phyloP scores from a whole-genome alignment of 768 basidiomycete species.

The Macrolepiota albuminosa region DNA sequence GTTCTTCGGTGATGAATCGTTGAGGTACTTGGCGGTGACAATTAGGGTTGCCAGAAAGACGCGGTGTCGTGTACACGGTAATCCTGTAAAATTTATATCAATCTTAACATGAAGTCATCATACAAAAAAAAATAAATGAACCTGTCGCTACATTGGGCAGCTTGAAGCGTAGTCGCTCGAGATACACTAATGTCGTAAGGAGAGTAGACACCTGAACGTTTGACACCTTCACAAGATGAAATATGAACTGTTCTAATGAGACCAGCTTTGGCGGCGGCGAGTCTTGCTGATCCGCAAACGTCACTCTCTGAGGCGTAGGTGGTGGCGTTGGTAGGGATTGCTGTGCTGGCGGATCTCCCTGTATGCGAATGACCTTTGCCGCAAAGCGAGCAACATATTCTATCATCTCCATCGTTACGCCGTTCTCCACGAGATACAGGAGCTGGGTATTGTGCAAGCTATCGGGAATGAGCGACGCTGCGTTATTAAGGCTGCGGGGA shows the following conservation, averaged over 20 bases:
- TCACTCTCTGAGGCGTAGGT: constrained; percentile 52
- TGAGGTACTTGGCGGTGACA: constrained; percentile 94
- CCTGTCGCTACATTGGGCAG: constrained; percentile 84
- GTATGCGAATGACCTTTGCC: constrained; percentile 68
- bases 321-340: constrained; percentile 61
- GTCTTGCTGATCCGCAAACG: constrained; percentile 28
- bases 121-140: constrained; percentile 29
- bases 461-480: constrained; percentile 78
- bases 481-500: constrained; percentile 40
- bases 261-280: constrained; percentile 34
- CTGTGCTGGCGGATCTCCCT: constrained; percentile 40
- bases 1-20: constrained; percentile 96
- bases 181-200: constrained; percentile 86
- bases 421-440: constrained; percentile 70
- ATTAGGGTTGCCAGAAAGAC: constrained; percentile 96
- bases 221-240: constrained; percentile 69
- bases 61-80: constrained; percentile 90
- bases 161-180: constrained; percentile 79
- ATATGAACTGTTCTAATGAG: constrained; percentile 80
- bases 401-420: constrained; percentile 84
- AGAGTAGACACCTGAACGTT: constrained; percentile 91
- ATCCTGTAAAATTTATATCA: constrained; percentile 38
- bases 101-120: not conserved
- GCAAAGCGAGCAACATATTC: constrained; percentile 77
- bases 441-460: constrained; percentile 77